Base-by-base conservation (phyloP, 768 basidiomycete genomes). In the Pleurotus pulmonarius region DNA sequence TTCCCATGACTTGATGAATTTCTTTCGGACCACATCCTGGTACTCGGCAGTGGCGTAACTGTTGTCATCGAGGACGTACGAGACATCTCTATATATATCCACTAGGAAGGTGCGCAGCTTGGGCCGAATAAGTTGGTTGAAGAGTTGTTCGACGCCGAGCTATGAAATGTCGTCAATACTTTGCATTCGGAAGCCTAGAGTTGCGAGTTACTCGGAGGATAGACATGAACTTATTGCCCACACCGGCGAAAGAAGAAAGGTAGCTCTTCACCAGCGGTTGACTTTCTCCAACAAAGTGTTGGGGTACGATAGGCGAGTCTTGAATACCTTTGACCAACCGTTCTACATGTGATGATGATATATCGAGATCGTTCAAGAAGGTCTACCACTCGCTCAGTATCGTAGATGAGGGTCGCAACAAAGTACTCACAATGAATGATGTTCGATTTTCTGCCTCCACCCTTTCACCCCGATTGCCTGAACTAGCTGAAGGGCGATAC, bases 61-160 rank as follows among this genome's bases (percentile, higher is more conserved):
- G 58, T 97, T 94, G 52, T 98, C 96, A 64, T 97, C 94, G 12
- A 98, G 75, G 20, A 90, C 69, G 66, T 99, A 98, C 4, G 85
- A 84, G 5, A 94, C 81, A 60, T 95, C 95, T 66, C 88, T 94
- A 72, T 96, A 97, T 5, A 94, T 82, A 59, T 98, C 97, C 4
- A 83, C 72, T 46, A 98, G 78, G 46, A 98, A 75, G 37, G 83
- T 89, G 22, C 97, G 85, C 47, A 99, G 70, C 57, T 86, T 87
- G 0, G 97, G 95, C 16, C 95, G 83, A 63, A 95, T 80, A 8
- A 98, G 77, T 66, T 98, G 96, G 63, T 94, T 98, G 77, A 98
- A 98, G 38, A 98, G 76, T 63, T 96, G 93, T 63, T 99, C 97
- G 24, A 97, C 75, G 13, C 95, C 92, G 2, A 81, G 75, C 92